A percentile compares a stretch with the other conserved stretches of the same genome.
These are phyloP conservation scores for Arabis hirsuta DNA, from an alignment of 345 rosid genomes.

Conservation along the genomic window DNA sequence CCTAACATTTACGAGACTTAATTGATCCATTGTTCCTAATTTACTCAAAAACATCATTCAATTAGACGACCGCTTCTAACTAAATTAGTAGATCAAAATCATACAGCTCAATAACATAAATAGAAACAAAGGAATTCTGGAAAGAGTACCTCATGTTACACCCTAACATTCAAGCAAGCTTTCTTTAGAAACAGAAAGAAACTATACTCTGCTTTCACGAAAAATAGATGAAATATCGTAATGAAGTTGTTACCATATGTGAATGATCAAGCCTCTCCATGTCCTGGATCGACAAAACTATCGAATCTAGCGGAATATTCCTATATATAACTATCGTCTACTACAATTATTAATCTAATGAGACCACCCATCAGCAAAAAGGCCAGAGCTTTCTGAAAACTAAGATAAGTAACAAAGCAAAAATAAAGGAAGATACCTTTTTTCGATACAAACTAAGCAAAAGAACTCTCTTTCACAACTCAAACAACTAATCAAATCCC, in stretches of 20 bases:
- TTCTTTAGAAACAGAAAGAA: constrained; percentile 4
- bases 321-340: neutral
- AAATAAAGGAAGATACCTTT: constrained; percentile 48
- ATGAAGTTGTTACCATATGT: neutral
- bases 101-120: neutral
- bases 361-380: constrained; percentile 23
- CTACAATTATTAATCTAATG: constrained; percentile 18
- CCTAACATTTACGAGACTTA: neutral
- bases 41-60: constrained; percentile 15
- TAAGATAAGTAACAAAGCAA: constrained; percentile 21
- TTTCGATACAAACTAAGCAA: constrained; percentile 73
- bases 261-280: constrained; percentile 19
- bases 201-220: neutral
- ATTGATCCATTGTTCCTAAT: constrained; percentile 45
- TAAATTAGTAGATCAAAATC: constrained; percentile 11
- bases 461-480: constrained; percentile 71
- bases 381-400: neutral
- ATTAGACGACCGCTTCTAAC: constrained; percentile 13
- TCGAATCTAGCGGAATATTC: neutral
- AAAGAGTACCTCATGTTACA: neutral
- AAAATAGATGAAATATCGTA: neutral
- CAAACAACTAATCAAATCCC: constrained; percentile 65
- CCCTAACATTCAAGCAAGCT: neutral
- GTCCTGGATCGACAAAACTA: constrained; percentile 22
- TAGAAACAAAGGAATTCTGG: constrained; percentile 10